Evolutionary conservation across 176 grass and related monocot genomes (phyloP).

Genomic region (Avena sativa): DNA sequence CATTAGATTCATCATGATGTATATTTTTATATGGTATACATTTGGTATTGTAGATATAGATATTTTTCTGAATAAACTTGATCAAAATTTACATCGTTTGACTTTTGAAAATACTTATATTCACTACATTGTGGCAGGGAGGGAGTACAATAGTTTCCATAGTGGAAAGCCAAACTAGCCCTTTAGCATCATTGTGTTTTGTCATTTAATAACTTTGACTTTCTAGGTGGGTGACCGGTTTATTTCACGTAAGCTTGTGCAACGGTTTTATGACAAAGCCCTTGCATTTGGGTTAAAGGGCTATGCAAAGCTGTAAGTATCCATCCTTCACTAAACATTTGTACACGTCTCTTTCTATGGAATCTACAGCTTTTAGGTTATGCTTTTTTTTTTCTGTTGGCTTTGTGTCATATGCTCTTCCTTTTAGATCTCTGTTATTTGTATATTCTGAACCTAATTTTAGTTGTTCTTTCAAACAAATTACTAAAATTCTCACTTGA

Average conservation of each 20-base stretch:
- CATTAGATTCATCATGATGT: too few relatives aligned
- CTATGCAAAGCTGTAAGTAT: conserved; percentile 92
- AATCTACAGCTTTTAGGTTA: conserved; percentile 33
- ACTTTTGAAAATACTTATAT: too few relatives aligned
- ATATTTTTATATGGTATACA: too few relatives aligned
- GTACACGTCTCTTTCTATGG: not conserved
- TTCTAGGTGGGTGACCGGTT: conserved; percentile 92
- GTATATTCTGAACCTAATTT: not conserved
- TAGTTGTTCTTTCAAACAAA: conserved; percentile 15
- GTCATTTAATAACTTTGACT: conserved; percentile 49
- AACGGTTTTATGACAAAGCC: conserved; percentile 89
- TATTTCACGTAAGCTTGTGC: conserved; percentile 88
- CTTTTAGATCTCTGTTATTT: not conserved
- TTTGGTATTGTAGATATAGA: too few relatives aligned
- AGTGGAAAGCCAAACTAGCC: not conserved
- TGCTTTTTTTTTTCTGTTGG: conserved; percentile 25
- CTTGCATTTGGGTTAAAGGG: conserved; percentile 94
- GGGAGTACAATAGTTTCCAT: conserved; percentile 11
- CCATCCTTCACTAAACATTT: conserved; percentile 35
- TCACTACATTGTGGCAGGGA: too few relatives aligned
- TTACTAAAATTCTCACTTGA: conserved; percentile 11
- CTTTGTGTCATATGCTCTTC: not conserved
- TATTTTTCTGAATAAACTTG: too few relatives aligned
- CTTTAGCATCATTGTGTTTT: conserved; percentile 40
- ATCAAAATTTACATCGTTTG: too few relatives aligned